Conservation (phyloP, 352 stramenopile species). For the Pythium folliculosum region DNA sequence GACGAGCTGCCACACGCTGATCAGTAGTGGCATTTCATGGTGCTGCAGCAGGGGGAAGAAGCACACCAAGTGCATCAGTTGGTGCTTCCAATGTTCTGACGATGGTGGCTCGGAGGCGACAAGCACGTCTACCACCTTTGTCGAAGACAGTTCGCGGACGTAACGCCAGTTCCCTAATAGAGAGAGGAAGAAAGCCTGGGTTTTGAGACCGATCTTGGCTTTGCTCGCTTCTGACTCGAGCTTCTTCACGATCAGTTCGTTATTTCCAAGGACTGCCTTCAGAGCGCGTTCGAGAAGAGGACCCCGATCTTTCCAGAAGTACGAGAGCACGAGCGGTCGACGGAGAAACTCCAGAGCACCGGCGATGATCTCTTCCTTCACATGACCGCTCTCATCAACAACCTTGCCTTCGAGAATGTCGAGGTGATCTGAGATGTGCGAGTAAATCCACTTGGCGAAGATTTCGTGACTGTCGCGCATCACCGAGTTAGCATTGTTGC, state of each 20-base stretch:
- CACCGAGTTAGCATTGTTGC: conserved; percentile 37
- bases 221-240: conserved; percentile 61
- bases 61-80: conserved; percentile 71
- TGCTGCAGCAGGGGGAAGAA: conserved; percentile 65
- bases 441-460: conserved; percentile 58
- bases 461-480: conserved; percentile 57
- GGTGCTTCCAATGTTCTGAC: conserved; percentile 74
- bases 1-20: conserved; percentile 52
- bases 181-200: conserved; percentile 56
- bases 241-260: conserved; percentile 49
- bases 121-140: conserved; percentile 36
- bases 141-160: conserved; percentile 25
- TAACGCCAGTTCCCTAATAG: conserved; percentile 60
- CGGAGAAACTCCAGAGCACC: conserved; percentile 46
- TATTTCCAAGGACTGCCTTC: conserved; percentile 47
- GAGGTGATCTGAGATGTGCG: conserved; percentile 42
- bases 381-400: conserved; percentile 18
- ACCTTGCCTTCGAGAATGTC: conserved; percentile 44
- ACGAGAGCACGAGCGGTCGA: conserved; percentile 36
- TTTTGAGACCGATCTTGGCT: conserved; percentile 49
- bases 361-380: conserved; percentile 47
- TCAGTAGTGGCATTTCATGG: conserved; percentile 41
- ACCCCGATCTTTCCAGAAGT: conserved; percentile 54
- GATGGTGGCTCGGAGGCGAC: conserved; percentile 40
- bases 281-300: conserved; percentile 43